A percentile compares a stretch with the other conserved stretches of the same genome.
Conservation (phyloP, 768 basidiomycete species). For the Kwoniella shandongensis region DNA sequence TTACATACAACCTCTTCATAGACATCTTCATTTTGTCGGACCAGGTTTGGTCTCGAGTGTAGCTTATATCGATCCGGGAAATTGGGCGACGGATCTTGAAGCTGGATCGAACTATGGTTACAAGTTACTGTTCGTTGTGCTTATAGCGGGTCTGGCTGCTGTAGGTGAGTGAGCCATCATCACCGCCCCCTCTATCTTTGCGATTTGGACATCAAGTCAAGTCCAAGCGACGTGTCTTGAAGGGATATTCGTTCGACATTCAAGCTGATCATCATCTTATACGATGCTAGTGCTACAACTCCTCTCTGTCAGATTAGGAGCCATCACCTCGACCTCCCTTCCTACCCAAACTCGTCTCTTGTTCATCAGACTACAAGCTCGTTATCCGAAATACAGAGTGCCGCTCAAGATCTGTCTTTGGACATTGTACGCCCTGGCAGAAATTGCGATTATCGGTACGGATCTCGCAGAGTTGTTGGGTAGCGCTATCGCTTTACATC, state of each 20-base stretch:
- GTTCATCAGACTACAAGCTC: slow-evolving; percentile 46
- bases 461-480: slow-evolving; percentile 80
- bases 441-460: slow-evolving; percentile 72
- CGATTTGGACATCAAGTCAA: no score
- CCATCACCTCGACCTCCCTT: slow-evolving; percentile 47
- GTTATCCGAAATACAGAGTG: slow-evolving; percentile 42
- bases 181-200: no score
- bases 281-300: slow-evolving; percentile 65
- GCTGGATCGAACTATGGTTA: slow-evolving; percentile 85
- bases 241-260: no score
- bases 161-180: slow-evolving; percentile 54
- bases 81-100: slow-evolving; percentile 87
- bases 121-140: slow-evolving; percentile 77
- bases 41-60: slow-evolving; percentile 84
- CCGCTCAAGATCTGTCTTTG: slow-evolving; percentile 31
- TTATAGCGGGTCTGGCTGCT: slow-evolving; percentile 78
- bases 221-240: no score
- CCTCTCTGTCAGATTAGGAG: slow-evolving; percentile 74
- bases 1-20: neutral
- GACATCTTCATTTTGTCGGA: slow-evolving; percentile 59
- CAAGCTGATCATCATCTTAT: slow-evolving; percentile 1
- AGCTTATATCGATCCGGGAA: slow-evolving; percentile 67
- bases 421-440: slow-evolving; percentile 54
- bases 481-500: slow-evolving; percentile 73
- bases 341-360: slow-evolving; percentile 42